Base-by-base conservation (phyloP, 2,329 filamentous ascomycete genomes). In the Nigrospora osmanthi region DNA sequence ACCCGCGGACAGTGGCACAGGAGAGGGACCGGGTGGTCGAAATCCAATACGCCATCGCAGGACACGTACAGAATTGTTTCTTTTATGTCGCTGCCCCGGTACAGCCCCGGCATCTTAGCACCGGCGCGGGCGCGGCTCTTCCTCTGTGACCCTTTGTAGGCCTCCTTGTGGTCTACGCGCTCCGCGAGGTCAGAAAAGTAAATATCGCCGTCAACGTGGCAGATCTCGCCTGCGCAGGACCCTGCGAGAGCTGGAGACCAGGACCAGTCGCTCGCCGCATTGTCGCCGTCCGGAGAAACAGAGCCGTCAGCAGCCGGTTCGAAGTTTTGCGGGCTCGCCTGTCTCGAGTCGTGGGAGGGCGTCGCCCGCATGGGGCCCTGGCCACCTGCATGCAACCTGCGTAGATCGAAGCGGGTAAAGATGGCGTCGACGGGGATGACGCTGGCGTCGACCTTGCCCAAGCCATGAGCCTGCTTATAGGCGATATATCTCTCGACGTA, bases 381-480 rank as follows among this genome's bases (percentile, higher is more conserved):
- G 23, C 13, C 23, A 11, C n/a, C n/a, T n/a, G n/a, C n/a, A n/a
- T n/a, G 33, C 15, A n/a, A 31, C 3, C 28, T 7, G n/a, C 28
- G 16, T 16, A 42, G 32, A 37, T 49, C 46, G 7, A 16, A 38
- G 23, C 40, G 32, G 15, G 44, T 35, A 38, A 56, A 40, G 14
- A 58, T 54, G 5, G 39, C 45, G 14, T 47, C 42, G 7, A 35
- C 38, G 6, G 54, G 47, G 1, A 61, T 36, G 11, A 44, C 43
- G 2, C 38, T 33, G 6, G 55, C 57, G 14, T 55, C 50, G n/a
- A 58, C 41, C 15, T 42, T 34, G 36, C 42, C 32, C 40, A 52
- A 44, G 11, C 56, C 54, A 9, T 39, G 51, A 3, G 35, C 15
- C 14, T 49, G 43, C 45, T 60, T 60, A 32, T 55, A 59, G 23